Base-by-base conservation (phyloP, 257 asterid genomes). In the Penstemon barbatus region DNA sequence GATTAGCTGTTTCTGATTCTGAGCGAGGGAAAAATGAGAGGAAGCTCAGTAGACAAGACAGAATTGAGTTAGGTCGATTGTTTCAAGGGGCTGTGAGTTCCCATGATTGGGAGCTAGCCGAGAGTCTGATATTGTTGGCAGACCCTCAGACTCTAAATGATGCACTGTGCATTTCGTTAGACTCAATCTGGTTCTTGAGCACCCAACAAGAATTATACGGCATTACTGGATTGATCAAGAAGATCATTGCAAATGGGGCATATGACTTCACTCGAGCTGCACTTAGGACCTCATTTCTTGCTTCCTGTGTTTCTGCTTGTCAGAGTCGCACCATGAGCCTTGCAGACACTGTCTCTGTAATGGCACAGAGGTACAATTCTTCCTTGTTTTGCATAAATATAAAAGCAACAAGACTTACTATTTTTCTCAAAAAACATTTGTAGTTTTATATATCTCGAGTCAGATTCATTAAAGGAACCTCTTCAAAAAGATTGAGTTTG, bases 221-320 rank as follows among this genome's bases (percentile, higher is more conserved):
- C 45, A 90, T 89, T 56, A 89, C 92, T 45, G 90, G 85, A 45
- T 77, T 90, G 79, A 91, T 91, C 74, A 89, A 85, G 86, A 93
- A 87, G 83, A 81, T 90, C 44, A 83, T 94, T 33, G 69, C 82
- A 46, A 86, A 86, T 75, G 99, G 99, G 70, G 99, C 99, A 0
- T 87, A 73, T 75, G 99, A 91, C 80, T 94, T 90, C 72, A 90
- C 95, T n/a, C 79, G 99, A 73, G 99, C 97, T 61, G 91, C 90
- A 7, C 89, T 94, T 40, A 84, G 99, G 85, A 94, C 99, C 66
- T 94, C 97, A 13, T 94, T 94, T 81, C 97, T 94, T 52, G 97
- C 99, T 75, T 91, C 99, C 1, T 87, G 97, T 61, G 97, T 94
- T 74, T 88, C 97, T 58, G 99, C 99, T 62, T 93, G 99, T 74